These are phyloP conservation scores for Starmera amethionina DNA, from an alignment of 805 yeast genomes.

Conservation along the genomic window DNA sequence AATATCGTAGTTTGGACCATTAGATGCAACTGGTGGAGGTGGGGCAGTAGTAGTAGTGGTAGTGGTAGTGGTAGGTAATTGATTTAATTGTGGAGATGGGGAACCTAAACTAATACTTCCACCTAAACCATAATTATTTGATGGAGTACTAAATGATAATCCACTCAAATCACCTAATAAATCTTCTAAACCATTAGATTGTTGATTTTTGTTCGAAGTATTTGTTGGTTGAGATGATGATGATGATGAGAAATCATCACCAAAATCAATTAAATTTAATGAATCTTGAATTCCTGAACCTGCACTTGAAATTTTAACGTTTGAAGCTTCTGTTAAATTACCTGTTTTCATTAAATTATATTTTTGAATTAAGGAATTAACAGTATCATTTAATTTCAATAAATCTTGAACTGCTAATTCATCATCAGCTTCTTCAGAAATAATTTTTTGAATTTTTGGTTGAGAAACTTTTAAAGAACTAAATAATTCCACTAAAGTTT, in stretches of 20 bases:
- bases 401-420: slow-evolving; percentile 59
- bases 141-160: slow-evolving; percentile 39
- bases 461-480: slow-evolving; percentile 72
- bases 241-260: slow-evolving; percentile 28
- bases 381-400: slow-evolving; percentile 62
- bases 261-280: slow-evolving; percentile 66
- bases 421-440: slow-evolving; percentile 68
- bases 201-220: slow-evolving; percentile 1
- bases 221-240: slow-evolving; percentile 10
- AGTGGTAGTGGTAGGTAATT: slow-evolving; percentile 11
- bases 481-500: slow-evolving; percentile 72
- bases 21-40: slow-evolving; percentile 5
- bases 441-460: slow-evolving; percentile 78
- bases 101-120: slow-evolving; percentile 37
- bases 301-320: slow-evolving; percentile 31
- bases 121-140: slow-evolving; percentile 36
- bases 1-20: slow-evolving; percentile 17
- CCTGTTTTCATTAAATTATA: slow-evolving; percentile 60
- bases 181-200: slow-evolving; percentile 43
- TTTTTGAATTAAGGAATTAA: slow-evolving; percentile 59
- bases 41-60: not conserved
- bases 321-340: slow-evolving; percentile 42
- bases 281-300: slow-evolving; percentile 22
- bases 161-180: slow-evolving; percentile 63
- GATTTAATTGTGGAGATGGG: slow-evolving; percentile 12